Evolutionary conservation across 192 early-diverging fungal species (phyloP).

Genomic region (Linderina pennispora): DNA sequence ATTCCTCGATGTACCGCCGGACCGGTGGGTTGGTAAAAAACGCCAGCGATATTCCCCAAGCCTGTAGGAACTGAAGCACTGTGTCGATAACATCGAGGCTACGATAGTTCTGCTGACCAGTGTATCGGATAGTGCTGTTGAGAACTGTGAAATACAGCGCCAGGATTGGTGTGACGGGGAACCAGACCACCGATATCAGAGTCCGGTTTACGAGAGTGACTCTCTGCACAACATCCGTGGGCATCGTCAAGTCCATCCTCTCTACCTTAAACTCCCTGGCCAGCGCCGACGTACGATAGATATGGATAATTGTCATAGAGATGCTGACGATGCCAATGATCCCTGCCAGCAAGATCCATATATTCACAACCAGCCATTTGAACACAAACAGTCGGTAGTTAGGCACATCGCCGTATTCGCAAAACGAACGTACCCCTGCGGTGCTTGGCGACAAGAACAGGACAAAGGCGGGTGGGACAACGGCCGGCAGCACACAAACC

Average conservation of each 20-base stretch:
- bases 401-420: constrained; percentile 12
- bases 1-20: no score
- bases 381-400: constrained; percentile 20
- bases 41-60: constrained; percentile 17
- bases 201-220: constrained; percentile 1
- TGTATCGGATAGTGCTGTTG: constrained; percentile 20
- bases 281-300: neutral
- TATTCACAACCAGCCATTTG: constrained; percentile 33
- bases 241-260: neutral
- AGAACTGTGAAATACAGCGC: constrained; percentile 21
- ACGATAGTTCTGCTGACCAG: constrained; percentile 1
- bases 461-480: constrained; percentile 10
- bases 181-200: constrained; percentile 27
- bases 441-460: constrained; percentile 11
- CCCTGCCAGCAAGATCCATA: constrained; percentile 15
- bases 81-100: constrained; percentile 10
- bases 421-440: constrained; percentile 15
- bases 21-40: constrained; percentile 34
- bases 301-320: constrained; percentile 1
- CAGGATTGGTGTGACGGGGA: constrained; percentile 24
- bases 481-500: neutral
- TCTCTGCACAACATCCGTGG: neutral
- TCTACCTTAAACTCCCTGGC: neutral
- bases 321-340: constrained; percentile 19
- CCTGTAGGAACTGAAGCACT: constrained; percentile 26